Percentiles rank a stretch among this genome's conserved stretches.
Conservation (phyloP, 192 early-diverging fungal genomes). For the Dimargaris xerosporica region DNA sequence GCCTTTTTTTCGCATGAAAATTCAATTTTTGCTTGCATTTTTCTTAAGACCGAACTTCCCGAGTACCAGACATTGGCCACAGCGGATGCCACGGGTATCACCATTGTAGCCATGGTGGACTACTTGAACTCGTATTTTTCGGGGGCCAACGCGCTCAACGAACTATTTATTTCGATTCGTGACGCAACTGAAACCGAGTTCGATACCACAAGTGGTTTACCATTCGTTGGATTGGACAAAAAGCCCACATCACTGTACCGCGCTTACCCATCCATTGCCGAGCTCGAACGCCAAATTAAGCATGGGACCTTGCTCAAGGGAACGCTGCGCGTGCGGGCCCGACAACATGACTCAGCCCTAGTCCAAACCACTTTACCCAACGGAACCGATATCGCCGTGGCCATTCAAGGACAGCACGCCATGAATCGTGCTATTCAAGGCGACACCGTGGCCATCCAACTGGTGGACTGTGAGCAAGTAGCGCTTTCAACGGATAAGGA, state of each 20-base stretch:
- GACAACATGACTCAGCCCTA: too few species aligned
- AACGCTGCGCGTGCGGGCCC: too few species aligned
- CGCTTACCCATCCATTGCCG: slow-evolving; percentile 12
- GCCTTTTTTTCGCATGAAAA: not conserved
- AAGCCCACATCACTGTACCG: not conserved
- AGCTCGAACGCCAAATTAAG: too few species aligned
- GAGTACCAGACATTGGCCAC: not conserved
- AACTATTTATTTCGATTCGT: slow-evolving; percentile 29
- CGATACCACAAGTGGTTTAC: not conserved
- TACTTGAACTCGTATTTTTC: slow-evolving; percentile 25
- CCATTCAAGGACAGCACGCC: too few species aligned
- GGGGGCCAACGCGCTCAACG: slow-evolving; percentile 22
- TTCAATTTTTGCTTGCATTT: not conserved
- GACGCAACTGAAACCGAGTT: slow-evolving; percentile 35
- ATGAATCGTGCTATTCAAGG: slow-evolving; percentile 40
- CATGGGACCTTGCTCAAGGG: too few species aligned
- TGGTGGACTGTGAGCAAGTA: slow-evolving; percentile 18
- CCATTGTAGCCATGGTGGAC: slow-evolving; percentile 24
- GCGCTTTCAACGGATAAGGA: not conserved
- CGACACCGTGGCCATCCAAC: slow-evolving; percentile 46
- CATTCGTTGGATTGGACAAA: too few species aligned
- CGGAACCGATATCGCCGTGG: too few species aligned
- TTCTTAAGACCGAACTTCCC: not conserved
- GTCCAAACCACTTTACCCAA: too few species aligned
- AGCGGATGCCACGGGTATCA: slow-evolving; percentile 14